These are phyloP conservation scores for Lobosporangium transversale DNA, from an alignment of 192 early-diverging fungal species.

Conservation along the genomic window DNA sequence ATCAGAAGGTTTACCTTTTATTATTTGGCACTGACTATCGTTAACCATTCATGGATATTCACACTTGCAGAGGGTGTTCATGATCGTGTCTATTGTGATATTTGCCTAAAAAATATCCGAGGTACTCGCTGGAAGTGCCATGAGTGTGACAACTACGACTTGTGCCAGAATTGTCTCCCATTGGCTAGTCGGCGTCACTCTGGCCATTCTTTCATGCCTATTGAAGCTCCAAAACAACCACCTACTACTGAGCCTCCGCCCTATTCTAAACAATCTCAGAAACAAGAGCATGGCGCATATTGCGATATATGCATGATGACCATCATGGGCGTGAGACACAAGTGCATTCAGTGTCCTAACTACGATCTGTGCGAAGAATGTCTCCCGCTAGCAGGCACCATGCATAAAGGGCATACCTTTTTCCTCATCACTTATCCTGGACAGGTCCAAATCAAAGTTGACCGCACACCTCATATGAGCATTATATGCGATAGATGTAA, in stretches of 20 bases:
- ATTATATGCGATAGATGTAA: slow-evolving; percentile 62
- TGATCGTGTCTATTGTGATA: slow-evolving; percentile 62
- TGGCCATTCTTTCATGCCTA: slow-evolving; percentile 37
- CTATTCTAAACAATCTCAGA: too few relatives aligned
- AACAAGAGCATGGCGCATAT: slow-evolving; percentile 28
- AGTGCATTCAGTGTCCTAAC: slow-evolving; percentile 65
- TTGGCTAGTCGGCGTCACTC: slow-evolving; percentile 21
- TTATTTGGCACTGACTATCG: too few relatives aligned
- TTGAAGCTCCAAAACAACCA: too few relatives aligned
- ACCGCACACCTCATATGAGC: slow-evolving; percentile 48
- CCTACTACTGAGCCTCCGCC: too few relatives aligned
- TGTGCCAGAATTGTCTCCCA: slow-evolving; percentile 55
- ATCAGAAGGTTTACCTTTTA: neutral
- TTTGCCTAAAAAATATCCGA: slow-evolving; percentile 59
- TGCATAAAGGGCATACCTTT: slow-evolving; percentile 60
- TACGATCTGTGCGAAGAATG: slow-evolving; percentile 67
- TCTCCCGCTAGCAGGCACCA: slow-evolving; percentile 18
- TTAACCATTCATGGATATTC: too few relatives aligned
- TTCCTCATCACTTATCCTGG: slow-evolving; percentile 47
- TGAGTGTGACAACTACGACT: slow-evolving; percentile 67
- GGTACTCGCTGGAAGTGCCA: slow-evolving; percentile 70
- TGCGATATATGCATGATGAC: slow-evolving; percentile 69
- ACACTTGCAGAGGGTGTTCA: slow-evolving; percentile 35
- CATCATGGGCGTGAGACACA: slow-evolving; percentile 67
- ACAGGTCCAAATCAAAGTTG: slow-evolving; percentile 42